These are phyloP conservation scores for Takashimella tepidaria DNA, from an alignment of 1,284 basidiomycete genomes.

Conservation along the genomic window DNA sequence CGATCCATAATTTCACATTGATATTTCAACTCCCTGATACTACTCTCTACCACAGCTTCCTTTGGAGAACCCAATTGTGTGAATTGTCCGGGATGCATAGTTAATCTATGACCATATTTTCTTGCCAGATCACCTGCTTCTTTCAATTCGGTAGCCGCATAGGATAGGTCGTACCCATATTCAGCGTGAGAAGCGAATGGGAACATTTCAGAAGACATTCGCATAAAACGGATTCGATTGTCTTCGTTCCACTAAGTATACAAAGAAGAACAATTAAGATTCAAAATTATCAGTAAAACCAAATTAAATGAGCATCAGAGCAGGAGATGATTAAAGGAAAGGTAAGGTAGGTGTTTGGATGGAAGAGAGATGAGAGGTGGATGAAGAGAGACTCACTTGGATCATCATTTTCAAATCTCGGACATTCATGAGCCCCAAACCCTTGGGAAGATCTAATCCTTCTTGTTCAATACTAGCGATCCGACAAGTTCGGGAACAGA, in stretches of 20 bases:
- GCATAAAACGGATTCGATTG: constrained; percentile 72
- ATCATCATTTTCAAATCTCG: constrained; percentile 67
- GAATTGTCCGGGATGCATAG: constrained; percentile 81
- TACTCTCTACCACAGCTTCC: constrained; percentile 64
- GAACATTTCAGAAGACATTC: constrained; percentile 84
- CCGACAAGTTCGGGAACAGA: constrained; percentile 59
- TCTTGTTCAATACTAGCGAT: constrained; percentile 75
- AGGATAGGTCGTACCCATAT: constrained; percentile 69
- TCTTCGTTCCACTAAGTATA: constrained; percentile 77
- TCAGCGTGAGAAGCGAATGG: constrained; percentile 80
- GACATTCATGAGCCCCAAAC: constrained; percentile 68
- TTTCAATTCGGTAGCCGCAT: constrained; percentile 34
- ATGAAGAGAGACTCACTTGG: constrained; percentile 24
- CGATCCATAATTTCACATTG: constrained; percentile 79
- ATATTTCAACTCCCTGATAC: constrained; percentile 72
- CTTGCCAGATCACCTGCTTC: constrained; percentile 67
- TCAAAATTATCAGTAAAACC: constrained; percentile 9
- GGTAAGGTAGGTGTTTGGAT: background rate
- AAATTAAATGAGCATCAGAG: no score
- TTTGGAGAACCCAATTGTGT: constrained; percentile 77
- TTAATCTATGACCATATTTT: constrained; percentile 71
- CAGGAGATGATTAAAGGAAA: background rate
- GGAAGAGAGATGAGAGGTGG: background rate
- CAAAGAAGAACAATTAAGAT: no score
- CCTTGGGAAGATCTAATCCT: constrained; percentile 72